phyloP scores from a whole-genome alignment of 768 basidiomycete genomes.

The Leccinum obscurum region DNA sequence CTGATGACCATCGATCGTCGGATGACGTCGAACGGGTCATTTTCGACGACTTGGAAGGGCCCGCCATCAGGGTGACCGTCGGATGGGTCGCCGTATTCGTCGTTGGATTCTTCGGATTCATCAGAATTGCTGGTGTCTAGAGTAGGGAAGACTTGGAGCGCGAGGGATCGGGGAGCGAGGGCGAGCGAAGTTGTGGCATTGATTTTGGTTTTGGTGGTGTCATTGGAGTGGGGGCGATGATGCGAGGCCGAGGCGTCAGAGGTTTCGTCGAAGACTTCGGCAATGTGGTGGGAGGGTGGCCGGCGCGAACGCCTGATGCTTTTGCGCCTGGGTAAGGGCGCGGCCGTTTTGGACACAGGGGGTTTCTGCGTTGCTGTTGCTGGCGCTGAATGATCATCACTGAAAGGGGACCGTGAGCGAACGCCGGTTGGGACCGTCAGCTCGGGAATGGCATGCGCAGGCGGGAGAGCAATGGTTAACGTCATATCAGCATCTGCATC shows the following conservation, averaged over 20 bases:
- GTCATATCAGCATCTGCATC: no score
- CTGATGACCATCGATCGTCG: slow-evolving; percentile 9
- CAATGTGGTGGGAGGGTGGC: slow-evolving; percentile 12
- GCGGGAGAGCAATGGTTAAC: no score
- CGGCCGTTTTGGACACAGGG: no score
- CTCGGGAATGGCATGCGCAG: no score
- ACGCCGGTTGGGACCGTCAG: no score
- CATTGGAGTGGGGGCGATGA: background rate
- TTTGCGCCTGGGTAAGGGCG: no score
- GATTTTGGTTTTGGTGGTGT: no score
- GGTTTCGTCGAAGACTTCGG: slow-evolving; percentile 12
- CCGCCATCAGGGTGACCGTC: background rate
- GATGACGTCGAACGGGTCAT: slow-evolving; percentile 28
- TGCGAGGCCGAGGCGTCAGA: background rate
- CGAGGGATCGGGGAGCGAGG: background rate
- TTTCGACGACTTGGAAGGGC: slow-evolving; percentile 27
- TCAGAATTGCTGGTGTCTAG: background rate
- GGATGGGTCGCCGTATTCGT: slow-evolving; percentile 18
- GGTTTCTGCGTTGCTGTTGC: no score
- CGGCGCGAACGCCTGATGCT: no score
- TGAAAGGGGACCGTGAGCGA: no score
- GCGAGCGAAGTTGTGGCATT: background rate
- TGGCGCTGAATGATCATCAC: no score
- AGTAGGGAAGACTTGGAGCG: no score
- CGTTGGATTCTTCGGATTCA: slow-evolving; percentile 16